Evolutionary conservation across 768 basidiomycete species (phyloP).

Genomic region (Lentinula detonsa): DNA sequence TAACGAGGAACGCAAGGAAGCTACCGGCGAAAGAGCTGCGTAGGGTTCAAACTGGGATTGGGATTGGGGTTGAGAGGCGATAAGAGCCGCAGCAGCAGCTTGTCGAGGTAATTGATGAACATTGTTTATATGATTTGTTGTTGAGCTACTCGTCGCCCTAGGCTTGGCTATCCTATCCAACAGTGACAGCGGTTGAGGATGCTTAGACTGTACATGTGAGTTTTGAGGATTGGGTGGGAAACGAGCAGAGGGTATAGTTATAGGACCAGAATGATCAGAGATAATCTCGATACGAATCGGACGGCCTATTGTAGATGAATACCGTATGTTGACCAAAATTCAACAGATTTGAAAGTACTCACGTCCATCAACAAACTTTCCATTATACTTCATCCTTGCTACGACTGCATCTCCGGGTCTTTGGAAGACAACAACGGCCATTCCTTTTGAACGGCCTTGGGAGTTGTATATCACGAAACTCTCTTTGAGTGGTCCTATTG

Average conservation of each 20-base stretch:
- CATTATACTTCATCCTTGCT: conserved; percentile 66
- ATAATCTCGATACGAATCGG: conserved; percentile 64
- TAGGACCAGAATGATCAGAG: conserved; percentile 19
- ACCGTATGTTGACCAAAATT: no score
- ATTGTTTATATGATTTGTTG: not conserved
- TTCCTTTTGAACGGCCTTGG: conserved; percentile 71
- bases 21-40: no score
- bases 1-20: conserved; percentile 1
- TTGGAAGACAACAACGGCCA: conserved; percentile 70
- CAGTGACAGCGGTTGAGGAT: not conserved
- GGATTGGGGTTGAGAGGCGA: conserved; percentile 18
- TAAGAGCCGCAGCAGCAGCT: conserved; percentile 18
- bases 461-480: conserved; percentile 70
- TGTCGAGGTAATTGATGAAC: conserved; percentile 13
- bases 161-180: not conserved
- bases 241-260: not conserved
- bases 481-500: conserved; percentile 68
- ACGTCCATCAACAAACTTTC: conserved; percentile 69
- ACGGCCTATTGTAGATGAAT: conserved; percentile 36
- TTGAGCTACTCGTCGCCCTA: not conserved
- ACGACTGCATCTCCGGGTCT: conserved; percentile 54
- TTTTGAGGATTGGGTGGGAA: not conserved
- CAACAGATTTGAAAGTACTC: conserved; percentile 15
- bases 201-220: not conserved
- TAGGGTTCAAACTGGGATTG: conserved; percentile 22